A percentile compares a stretch with the other conserved stretches of the same genome.
Conservation (phyloP, 2,329 filamentous ascomycete species). For the Arthrobotrys conoides region DNA sequence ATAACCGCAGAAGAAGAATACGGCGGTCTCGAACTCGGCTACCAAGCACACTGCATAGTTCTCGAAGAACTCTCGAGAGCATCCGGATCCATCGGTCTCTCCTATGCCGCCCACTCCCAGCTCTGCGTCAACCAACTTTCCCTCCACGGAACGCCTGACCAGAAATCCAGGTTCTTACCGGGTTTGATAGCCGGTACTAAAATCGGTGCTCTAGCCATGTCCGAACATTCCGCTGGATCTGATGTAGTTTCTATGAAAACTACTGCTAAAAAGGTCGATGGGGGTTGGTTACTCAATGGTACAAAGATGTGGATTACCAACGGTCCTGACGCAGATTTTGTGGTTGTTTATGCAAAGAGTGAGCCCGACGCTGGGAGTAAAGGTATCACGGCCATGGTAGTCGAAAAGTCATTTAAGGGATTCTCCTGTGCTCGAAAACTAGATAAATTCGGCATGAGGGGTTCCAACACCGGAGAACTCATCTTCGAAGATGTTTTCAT, state of each 20-base stretch:
- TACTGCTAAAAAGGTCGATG: conserved; percentile 80
- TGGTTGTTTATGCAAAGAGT: conserved; percentile 98
- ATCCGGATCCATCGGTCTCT: conserved; percentile 83
- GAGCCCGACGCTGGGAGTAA: conserved; percentile 81
- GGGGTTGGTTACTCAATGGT: conserved; percentile 87
- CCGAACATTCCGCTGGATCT: conserved; percentile 88
- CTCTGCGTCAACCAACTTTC: conserved; percentile 96
- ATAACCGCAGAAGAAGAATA: conserved; percentile 94
- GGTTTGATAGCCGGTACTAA: conserved; percentile 83
- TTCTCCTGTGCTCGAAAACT: conserved; percentile 92
- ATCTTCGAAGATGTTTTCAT: conserved; percentile 93
- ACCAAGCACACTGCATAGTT: conserved; percentile 94
- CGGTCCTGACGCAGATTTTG: conserved; percentile 89
- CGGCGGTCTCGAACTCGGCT: conserved; percentile 90
- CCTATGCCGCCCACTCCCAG: conserved; percentile 95
- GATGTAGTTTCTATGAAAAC: conserved; percentile 98
- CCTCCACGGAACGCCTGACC: conserved; percentile 83
- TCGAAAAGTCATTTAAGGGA: conserved; percentile 78
- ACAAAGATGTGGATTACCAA: conserved; percentile 99
- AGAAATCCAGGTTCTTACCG: conserved; percentile 86
- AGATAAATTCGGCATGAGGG: conserved; percentile 98
- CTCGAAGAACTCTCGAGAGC: conserved; percentile 95
- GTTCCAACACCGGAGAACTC: conserved; percentile 94
- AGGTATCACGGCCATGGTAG: conserved; percentile 95
- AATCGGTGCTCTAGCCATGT: conserved; percentile 93